These are phyloP conservation scores for Graphilbum ipis-grandicollis DNA, from an alignment of 2,329 filamentous ascomycete species.

Conservation along the genomic window DNA sequence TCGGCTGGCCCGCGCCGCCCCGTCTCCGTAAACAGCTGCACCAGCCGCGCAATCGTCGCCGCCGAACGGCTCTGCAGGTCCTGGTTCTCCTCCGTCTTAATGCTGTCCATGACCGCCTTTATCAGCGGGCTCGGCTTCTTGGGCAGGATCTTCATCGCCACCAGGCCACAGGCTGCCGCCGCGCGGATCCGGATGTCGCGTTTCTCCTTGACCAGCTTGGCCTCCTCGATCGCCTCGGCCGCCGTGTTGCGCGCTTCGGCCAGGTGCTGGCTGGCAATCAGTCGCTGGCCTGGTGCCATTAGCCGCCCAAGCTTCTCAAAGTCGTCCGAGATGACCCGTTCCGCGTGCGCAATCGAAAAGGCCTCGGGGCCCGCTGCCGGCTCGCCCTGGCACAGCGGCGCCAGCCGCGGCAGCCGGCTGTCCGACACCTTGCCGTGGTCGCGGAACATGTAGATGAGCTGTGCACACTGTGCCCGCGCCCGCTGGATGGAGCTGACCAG, in stretches of 20 bases:
- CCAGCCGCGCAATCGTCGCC: slow-evolving; percentile 63
- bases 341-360: slow-evolving; percentile 74
- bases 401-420: slow-evolving; percentile 59
- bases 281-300: slow-evolving; percentile 73
- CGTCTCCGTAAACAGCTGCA: slow-evolving; percentile 69
- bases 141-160: slow-evolving; percentile 72
- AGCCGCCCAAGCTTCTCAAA: slow-evolving; percentile 77
- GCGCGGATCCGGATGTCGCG: slow-evolving; percentile 77
- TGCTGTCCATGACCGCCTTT: slow-evolving; percentile 94
- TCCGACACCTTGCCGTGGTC: slow-evolving; percentile 72
- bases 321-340: slow-evolving; percentile 72
- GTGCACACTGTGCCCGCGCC: slow-evolving; percentile 78
- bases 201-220: slow-evolving; percentile 58
- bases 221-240: slow-evolving; percentile 58
- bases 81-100: slow-evolving; percentile 85
- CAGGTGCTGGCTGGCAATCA: slow-evolving; percentile 66
- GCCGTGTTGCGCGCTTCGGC: slow-evolving; percentile 60
- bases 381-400: slow-evolving; percentile 88
- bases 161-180: slow-evolving; percentile 69
- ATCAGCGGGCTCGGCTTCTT: slow-evolving; percentile 90
- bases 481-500: slow-evolving; percentile 80
- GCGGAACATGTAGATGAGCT: slow-evolving; percentile 77
- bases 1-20: slow-evolving; percentile 75
- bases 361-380: slow-evolving; percentile 79
- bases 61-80: slow-evolving; percentile 80